These are phyloP conservation scores for Diaporthe citriasiana DNA, from an alignment of 2,329 filamentous ascomycete species.

Conservation along the genomic window DNA sequence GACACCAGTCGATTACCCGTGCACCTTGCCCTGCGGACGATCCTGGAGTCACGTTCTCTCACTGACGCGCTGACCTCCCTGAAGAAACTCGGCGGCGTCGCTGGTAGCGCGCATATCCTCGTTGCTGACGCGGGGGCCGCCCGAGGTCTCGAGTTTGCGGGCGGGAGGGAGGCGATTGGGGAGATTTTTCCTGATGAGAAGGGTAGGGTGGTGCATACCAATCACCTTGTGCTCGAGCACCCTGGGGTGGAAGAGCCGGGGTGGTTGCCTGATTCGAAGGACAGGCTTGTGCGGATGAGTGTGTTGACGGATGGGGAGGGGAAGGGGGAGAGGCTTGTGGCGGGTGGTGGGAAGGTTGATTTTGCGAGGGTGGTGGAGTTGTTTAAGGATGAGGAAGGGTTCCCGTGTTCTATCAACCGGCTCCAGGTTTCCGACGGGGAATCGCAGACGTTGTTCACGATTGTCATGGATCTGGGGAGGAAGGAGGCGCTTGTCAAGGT, in stretches of 20 bases:
- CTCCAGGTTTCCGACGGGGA: background rate
- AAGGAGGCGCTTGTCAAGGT: slow-evolving; percentile 37
- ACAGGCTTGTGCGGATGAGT: slow-evolving; percentile 21
- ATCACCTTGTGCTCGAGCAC: slow-evolving; percentile 39
- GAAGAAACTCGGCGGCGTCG: background rate
- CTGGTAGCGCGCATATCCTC: slow-evolving; percentile 41
- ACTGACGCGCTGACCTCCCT: background rate
- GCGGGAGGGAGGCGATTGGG: background rate
- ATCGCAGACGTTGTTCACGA: slow-evolving; percentile 38
- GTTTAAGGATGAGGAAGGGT: slow-evolving; percentile 38
- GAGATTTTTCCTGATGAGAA: slow-evolving; percentile 17
- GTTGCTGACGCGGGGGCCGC: slow-evolving; percentile 32
- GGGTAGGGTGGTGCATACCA: slow-evolving; percentile 33
- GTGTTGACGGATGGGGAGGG: background rate
- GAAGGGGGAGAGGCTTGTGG: background rate
- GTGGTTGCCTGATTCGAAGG: slow-evolving; percentile 31
- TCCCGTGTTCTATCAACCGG: slow-evolving; percentile 40
- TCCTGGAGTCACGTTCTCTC: slow-evolving; percentile 63
- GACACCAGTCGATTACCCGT: slow-evolving; percentile 66
- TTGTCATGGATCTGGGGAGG: slow-evolving; percentile 38
- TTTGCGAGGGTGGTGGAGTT: background rate
- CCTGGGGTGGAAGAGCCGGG: slow-evolving; percentile 30
- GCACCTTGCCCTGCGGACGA: slow-evolving; percentile 71
- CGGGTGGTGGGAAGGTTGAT: background rate
- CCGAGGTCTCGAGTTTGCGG: slow-evolving; percentile 41